Evolutionary conservation across 257 asterid species (phyloP).

Genomic region (Lantana camara): DNA sequence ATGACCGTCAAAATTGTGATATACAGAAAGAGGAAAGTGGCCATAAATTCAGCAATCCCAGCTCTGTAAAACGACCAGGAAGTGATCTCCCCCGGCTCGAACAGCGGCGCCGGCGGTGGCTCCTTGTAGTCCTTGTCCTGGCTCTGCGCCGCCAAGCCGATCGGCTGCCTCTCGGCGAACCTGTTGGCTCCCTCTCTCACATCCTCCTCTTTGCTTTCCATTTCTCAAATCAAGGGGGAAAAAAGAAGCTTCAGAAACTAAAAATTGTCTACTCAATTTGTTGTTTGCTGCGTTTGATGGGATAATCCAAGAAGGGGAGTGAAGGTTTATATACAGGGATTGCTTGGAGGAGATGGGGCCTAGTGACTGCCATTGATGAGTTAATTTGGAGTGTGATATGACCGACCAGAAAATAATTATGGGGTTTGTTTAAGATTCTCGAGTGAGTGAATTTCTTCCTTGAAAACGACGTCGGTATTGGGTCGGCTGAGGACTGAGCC

Average conservation of each 20-base stretch:
- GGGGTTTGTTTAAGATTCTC: not conserved
- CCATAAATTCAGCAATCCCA: constrained; percentile 49
- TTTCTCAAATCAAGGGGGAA: not conserved
- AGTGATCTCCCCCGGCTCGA: constrained; percentile 40
- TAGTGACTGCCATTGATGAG: constrained; percentile 20
- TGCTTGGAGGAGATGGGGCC: constrained; percentile 12
- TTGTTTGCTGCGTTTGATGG: constrained; percentile 17
- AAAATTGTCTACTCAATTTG: too few species aligned
- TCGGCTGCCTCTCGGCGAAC: constrained; percentile 44
- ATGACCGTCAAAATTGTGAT: constrained; percentile 44
- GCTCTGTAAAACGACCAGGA: constrained; percentile 55
- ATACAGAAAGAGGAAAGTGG: constrained; percentile 48
- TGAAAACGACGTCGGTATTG: constrained; percentile 26
- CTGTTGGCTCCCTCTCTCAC: constrained; percentile 48
- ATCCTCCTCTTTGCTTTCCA: constrained; percentile 51
- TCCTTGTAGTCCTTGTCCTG: constrained; percentile 54
- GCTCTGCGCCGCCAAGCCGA: constrained; percentile 53
- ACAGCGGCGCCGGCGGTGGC: constrained; percentile 48
- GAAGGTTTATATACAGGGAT: constrained; percentile 21
- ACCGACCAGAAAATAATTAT: constrained; percentile 36
- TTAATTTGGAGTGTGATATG: constrained; percentile 23
- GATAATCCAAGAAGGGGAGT: constrained; percentile 10
- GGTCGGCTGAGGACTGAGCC: constrained; percentile 29
- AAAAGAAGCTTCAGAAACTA: too few species aligned
- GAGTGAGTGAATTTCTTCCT: not conserved